These are phyloP conservation scores for Globisporangium takayamanum DNA, from an alignment of 352 stramenopile species.

Conservation along the genomic window DNA sequence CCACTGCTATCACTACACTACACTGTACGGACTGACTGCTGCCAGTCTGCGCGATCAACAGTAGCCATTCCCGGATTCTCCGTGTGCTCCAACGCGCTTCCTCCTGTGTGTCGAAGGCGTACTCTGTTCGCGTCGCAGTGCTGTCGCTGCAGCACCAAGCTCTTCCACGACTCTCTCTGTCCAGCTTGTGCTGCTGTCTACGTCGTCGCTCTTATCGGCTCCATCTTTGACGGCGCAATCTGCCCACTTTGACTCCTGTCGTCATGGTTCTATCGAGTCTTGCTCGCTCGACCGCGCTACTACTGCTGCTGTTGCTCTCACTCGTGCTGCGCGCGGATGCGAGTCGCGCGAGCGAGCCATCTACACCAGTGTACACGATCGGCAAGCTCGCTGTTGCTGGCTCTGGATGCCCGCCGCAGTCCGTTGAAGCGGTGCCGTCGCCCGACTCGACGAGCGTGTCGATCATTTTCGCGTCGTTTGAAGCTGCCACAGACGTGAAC, in stretches of 20 bases:
- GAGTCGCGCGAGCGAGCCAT: not conserved
- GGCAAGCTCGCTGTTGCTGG: constrained; percentile 14
- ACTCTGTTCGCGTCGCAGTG: not conserved
- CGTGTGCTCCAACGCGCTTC: constrained; percentile 2
- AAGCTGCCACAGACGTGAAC: not conserved
- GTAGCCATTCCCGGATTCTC: constrained; percentile 7
- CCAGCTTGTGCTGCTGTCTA: too few species aligned
- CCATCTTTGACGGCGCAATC: too few species aligned
- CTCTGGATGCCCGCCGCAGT: constrained; percentile 15
- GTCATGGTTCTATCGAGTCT: too few species aligned
- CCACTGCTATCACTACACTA: too few species aligned
- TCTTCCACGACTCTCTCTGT: not conserved
- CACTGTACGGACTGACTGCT: too few species aligned
- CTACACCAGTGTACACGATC: constrained; percentile 11
- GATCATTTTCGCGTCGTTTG: constrained; percentile 22
- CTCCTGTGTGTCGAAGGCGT: constrained; percentile 2
- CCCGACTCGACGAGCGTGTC: constrained; percentile 20
- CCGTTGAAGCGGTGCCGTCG: constrained; percentile 5
- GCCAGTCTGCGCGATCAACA: not conserved
- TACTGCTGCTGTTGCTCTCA: not conserved
- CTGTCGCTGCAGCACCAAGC: too few species aligned
- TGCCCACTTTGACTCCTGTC: too few species aligned
- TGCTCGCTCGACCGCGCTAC: not conserved
- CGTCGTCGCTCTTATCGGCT: too few species aligned
- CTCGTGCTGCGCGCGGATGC: not conserved